Base-by-base conservation (phyloP, 768 basidiomycete species). In the Leccinellum luteum region DNA sequence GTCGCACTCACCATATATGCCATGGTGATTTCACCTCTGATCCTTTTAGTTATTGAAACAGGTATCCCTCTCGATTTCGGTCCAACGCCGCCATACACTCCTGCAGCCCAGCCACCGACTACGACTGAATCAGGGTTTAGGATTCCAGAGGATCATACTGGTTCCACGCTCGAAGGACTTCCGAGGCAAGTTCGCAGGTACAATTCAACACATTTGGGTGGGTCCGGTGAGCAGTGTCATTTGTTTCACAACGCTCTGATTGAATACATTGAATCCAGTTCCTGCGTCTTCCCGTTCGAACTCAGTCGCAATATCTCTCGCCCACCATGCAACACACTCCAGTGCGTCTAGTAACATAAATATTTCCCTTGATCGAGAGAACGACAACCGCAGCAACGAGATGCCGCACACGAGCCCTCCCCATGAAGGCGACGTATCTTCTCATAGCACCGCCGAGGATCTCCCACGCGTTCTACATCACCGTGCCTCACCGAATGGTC, bases 391-490 rank as follows among this genome's bases (percentile, higher is more conserved):
- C 28, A 32, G 7, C 0, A 15, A 49, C 50, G 48, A 50, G 27
- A 19, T 41, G 28, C 27, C 7, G 13, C 38, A 23, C 13, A 6
- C 28, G 1, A 17, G 0, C 25, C 28, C 55, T 14, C 15, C 47
- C 31, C 55, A 10, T 13, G 53, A 55, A 52, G 44, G 44, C 5
- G 30, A 31, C 1, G 14, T 61, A 1, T 64, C 54, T 13, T 35
- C 15, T 80, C 79, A n/a, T 71, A 78, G 19, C 66, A 65, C 34
- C 69, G 70, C 12, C 75, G 76, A 74, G 21, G 61, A 57, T 35
- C 19, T 14, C 23, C 3, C 52, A 6, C 45, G 34, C 10, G 9
- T 23, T 35, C 30, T n/a, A 3, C 32, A 25, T 25, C 53, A 23
- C 6, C 34, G 15, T 31, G 19, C 15, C 19, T 56, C 55, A 6